phyloP scores from a whole-genome alignment of 2,329 filamentous ascomycete genomes.

The Sporothrix luriei region DNA sequence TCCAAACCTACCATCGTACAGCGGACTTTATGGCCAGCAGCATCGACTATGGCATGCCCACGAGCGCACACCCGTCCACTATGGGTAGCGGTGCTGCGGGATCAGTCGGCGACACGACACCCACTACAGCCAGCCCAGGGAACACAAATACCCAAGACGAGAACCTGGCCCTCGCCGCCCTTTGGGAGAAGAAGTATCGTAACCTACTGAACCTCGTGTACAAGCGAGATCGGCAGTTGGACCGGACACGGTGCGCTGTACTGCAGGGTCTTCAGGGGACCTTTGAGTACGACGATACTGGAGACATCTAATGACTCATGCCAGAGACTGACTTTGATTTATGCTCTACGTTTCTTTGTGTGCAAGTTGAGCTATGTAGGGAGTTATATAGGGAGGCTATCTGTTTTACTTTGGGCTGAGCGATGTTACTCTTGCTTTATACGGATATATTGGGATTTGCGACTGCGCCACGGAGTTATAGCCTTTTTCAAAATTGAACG shows the following conservation, averaged over 20 bases:
- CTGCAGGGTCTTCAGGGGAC: conserved; percentile 44
- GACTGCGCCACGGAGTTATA: background rate
- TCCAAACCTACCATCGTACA: background rate
- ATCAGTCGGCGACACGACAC: background rate
- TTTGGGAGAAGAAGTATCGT: conserved; percentile 58
- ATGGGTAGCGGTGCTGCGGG: background rate
- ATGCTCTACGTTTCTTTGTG: background rate
- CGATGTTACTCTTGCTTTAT: background rate
- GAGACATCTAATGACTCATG: conserved; percentile 8
- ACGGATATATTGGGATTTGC: background rate
- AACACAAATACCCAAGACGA: conserved; percentile 19
- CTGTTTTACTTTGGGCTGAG: background rate
- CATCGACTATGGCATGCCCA: conserved; percentile 29
- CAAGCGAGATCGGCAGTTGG: conserved; percentile 58
- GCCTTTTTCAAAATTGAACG: background rate
- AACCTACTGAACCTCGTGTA: conserved; percentile 63
- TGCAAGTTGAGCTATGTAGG: background rate
- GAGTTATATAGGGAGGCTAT: background rate
- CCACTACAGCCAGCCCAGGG: conserved; percentile 1
- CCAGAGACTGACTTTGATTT: background rate
- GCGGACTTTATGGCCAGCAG: background rate
- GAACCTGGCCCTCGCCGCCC: conserved; percentile 41
- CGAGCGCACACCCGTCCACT: background rate
- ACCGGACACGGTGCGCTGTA: conserved; percentile 49
- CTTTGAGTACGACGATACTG: conserved; percentile 1